These are phyloP conservation scores for Vanilla planifolia DNA, from an alignment of 106 monocot genomes.

Conservation along the genomic window DNA sequence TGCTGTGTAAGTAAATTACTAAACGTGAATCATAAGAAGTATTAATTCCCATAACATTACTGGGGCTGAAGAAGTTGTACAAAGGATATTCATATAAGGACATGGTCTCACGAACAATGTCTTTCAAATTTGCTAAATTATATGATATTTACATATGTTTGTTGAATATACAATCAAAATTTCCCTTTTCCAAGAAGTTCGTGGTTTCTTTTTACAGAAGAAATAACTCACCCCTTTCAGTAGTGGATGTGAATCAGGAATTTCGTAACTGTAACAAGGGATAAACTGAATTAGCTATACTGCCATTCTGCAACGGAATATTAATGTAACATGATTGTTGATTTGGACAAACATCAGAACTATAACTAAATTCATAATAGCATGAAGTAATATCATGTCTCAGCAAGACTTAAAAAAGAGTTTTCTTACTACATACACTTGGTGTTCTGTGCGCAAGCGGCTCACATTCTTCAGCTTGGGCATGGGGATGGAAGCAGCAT, in stretches of 20 bases:
- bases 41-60: too few species aligned
- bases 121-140: too few species aligned
- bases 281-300: neutral
- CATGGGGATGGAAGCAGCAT: slow-evolving; percentile 32
- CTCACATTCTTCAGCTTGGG: slow-evolving; percentile 64
- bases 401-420: neutral
- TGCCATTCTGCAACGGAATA: neutral
- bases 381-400: neutral
- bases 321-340: neutral
- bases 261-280: slow-evolving; percentile 41
- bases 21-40: too few species aligned
- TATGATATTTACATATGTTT: too few species aligned
- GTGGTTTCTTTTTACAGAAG: neutral
- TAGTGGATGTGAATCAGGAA: slow-evolving; percentile 60
- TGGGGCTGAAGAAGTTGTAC: too few species aligned
- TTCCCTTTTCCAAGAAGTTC: neutral
- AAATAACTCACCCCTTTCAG: slow-evolving; percentile 41
- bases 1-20: too few species aligned
- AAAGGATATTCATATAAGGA: too few species aligned
- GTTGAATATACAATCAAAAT: neutral
- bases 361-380: neutral
- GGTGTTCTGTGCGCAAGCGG: slow-evolving; percentile 59
- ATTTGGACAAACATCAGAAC: neutral
- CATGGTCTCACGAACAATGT: too few species aligned
- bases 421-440: slow-evolving; percentile 42